A percentile compares a stretch with the other conserved stretches of the same genome.
These are phyloP conservation scores for Pythium periplocum DNA, from an alignment of 352 stramenopile species.

Conservation along the genomic window DNA sequence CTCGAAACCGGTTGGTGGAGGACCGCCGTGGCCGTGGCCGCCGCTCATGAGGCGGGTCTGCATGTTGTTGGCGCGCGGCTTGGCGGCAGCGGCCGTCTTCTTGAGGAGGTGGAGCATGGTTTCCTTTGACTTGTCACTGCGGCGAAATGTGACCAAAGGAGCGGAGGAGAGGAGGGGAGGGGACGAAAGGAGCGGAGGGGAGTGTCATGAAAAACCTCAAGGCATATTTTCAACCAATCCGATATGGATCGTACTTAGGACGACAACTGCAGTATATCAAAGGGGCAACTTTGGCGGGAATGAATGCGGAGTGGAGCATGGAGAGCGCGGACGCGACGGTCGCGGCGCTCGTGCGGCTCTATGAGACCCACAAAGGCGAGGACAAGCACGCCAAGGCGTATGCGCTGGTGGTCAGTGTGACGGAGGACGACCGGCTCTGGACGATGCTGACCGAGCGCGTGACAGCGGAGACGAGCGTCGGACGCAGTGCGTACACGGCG, in stretches of 20 bases:
- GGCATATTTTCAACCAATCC: constrained; percentile 17
- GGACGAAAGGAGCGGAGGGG: background rate
- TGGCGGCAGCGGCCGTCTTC: constrained; percentile 49
- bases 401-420: constrained; percentile 12
- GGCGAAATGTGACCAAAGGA: background rate
- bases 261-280: constrained; percentile 7
- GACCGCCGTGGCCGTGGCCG: constrained; percentile 51
- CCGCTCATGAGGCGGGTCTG: constrained; percentile 73
- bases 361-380: constrained; percentile 9
- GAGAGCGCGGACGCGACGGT: constrained; percentile 4
- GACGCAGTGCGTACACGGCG: constrained; percentile 28
- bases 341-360: constrained; percentile 24
- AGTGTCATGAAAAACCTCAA: constrained; percentile 6
- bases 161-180: background rate
- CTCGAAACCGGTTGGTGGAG: constrained; percentile 67
- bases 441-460: constrained; percentile 17
- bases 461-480: constrained; percentile 12
- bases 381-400: constrained; percentile 3
- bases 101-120: constrained; percentile 76
- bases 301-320: no score
- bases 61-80: constrained; percentile 37
- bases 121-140: background rate
- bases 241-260: constrained; percentile 11
- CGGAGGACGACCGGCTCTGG: constrained; percentile 25
- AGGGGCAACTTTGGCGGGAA: constrained; percentile 3